These are phyloP conservation scores for Neofusicoccum ribis DNA, from an alignment of 2,329 filamentous ascomycete genomes.

Conservation along the genomic window DNA sequence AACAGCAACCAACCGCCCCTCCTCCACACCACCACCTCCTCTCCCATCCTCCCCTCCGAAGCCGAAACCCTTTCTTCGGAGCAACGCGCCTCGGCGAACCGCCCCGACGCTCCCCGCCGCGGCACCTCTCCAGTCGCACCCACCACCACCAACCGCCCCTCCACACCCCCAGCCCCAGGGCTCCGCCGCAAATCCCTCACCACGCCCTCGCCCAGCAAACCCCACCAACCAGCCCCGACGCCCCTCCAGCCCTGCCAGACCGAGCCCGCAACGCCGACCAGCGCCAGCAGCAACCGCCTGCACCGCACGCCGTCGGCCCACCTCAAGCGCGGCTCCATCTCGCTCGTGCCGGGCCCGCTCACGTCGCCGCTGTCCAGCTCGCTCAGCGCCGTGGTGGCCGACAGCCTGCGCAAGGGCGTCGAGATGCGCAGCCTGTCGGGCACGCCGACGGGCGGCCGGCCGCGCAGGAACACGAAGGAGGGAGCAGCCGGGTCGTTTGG, in stretches of 20 bases:
- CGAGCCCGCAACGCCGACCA: background rate
- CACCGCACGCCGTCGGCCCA: conserved; percentile 8
- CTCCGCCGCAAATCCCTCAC: conserved; percentile 11
- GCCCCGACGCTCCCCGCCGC: background rate
- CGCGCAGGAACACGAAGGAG: background rate
- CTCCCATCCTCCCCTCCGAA: conserved; percentile 28
- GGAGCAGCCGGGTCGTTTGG: background rate
- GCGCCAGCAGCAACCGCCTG: background rate
- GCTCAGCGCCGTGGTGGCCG: conserved; percentile 64
- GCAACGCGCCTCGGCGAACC: background rate
- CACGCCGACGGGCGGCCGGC: background rate
- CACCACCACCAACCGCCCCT: background rate
- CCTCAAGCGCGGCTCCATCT: conserved; percentile 35
- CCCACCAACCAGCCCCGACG: background rate
- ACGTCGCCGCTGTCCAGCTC: conserved; percentile 61
- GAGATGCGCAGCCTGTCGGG: conserved; percentile 8
- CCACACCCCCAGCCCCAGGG: background rate
- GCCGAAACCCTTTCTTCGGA: conserved; percentile 14
- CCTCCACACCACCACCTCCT: conserved; percentile 32
- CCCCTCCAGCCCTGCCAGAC: background rate
- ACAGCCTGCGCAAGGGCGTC: conserved; percentile 60
- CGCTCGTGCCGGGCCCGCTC: conserved; percentile 46
- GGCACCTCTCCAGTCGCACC: background rate
- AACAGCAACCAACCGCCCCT: conserved; percentile 24
- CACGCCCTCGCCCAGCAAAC: background rate